Evolutionary conservation across 257 asterid genomes (phyloP), one percentile per base, ranked within the genome.

Genomic region (Nyctanthes arbortristis): DNA sequence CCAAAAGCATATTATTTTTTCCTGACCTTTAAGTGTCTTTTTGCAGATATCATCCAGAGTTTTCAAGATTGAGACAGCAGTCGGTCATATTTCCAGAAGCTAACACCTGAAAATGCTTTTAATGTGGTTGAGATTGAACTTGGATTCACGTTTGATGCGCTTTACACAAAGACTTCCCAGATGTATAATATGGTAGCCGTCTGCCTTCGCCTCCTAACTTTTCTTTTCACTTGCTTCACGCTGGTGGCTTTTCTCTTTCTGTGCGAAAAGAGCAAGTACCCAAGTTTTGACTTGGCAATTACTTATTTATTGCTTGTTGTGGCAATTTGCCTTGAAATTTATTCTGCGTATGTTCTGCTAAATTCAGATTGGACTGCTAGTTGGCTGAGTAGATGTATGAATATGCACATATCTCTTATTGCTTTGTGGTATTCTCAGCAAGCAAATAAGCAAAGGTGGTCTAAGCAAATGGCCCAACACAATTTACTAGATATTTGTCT

Each of bases 31-130:
- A 85, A 80, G 56, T 76, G 84, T 55, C 80, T 82, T 22, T 85
- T 85, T 65, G 88, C 83, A 1, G 86, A 80, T 62, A 78, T 77
- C 10, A 85, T 85, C 80, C 81, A 80, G 18, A 85, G 91, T 16
- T 82, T 81, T 70, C 85, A 85, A 43, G 85, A 85, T 73, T 72
- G 77, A 32, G 88, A 85, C 59, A 66, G 63, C 65, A 83, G 88
- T 75, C 71, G 5, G 43, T 67, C 60, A 30, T 77, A 76, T 75
- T 83, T 85, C 77, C 65, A 25, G 68, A 3, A 0, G 4, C 78
- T 74, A 28, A 0, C 8, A 0, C 12, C 74, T 0, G 0, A 16
- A 3, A 4, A 79, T 24, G 88, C 84, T 64, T 83, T 85, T 62
- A 25, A 10, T 14, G 88, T 80, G n/a, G 76, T 83, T 14, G 91